Evolutionary conservation across 164 flowering plant species (phyloP).

Genomic region (Dillenia turbinata): DNA sequence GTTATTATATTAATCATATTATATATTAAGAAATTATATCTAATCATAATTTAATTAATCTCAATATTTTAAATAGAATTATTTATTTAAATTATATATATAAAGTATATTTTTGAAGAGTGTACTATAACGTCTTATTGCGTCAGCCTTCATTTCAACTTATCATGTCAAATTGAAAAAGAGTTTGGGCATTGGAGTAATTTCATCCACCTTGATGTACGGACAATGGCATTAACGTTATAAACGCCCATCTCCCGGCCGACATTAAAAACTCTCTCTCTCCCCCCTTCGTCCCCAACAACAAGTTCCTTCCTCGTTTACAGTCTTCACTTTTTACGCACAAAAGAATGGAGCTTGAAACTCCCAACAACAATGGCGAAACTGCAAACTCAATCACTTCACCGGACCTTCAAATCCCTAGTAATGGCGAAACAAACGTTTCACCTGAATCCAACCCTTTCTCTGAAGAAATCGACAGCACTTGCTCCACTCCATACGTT

Average conservation of each 20-base stretch:
- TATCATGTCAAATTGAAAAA: too few relatives aligned
- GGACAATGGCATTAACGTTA: not conserved
- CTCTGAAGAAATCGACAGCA: slow-evolving; percentile 36
- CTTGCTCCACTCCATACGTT: slow-evolving; percentile 60
- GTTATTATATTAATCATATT: too few relatives aligned
- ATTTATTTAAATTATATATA: too few relatives aligned
- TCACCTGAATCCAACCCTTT: slow-evolving; percentile 1
- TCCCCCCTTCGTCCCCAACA: not conserved
- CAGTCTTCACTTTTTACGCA: not conserved
- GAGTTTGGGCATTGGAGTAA: too few relatives aligned
- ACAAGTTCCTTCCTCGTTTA: not conserved
- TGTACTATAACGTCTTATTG: too few relatives aligned
- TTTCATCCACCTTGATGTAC: too few relatives aligned
- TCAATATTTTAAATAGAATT: too few relatives aligned
- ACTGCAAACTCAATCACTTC: slow-evolving; percentile 2
- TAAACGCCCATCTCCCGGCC: not conserved
- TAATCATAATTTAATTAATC: too few relatives aligned
- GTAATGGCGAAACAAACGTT: slow-evolving; percentile 7
- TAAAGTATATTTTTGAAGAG: too few relatives aligned
- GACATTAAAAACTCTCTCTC: not conserved
- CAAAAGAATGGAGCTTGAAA: slow-evolving; percentile 15
- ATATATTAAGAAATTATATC: too few relatives aligned
- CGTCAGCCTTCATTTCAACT: too few relatives aligned
- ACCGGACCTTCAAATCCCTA: slow-evolving; percentile 6
- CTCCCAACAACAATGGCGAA: slow-evolving; percentile 12